Base-by-base conservation (phyloP, 2,329 filamentous ascomycete genomes). In the Coleophoma cylindrospora region DNA sequence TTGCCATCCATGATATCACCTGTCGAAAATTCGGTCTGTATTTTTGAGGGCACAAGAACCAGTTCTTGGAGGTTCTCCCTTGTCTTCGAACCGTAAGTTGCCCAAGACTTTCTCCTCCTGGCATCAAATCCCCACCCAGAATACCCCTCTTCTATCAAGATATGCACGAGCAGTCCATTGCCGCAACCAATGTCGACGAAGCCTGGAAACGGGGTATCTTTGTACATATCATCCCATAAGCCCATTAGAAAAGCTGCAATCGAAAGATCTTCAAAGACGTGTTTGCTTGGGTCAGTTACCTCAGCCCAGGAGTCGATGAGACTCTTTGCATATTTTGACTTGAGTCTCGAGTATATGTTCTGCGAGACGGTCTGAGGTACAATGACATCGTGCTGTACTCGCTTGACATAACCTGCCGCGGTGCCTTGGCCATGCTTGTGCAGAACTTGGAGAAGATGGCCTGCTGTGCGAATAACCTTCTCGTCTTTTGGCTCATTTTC, bases 111-210 rank as follows among this genome's bases (percentile, higher is more conserved):
- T 48, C 94, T 81, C 37, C 72, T 70, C n/a, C 91, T 78, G 0
- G 91, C 94, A 66, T 99, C 94, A 61, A 97, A 96, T 0, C 94
- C 94, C 81, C 86, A 95, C 19, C 94, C 94, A 0, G 65, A 59
- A 67, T 90, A 97, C 11, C 91, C 91, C 69, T 97, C 91, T 52
- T 78, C 72, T 13, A 83, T 76, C 4, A 99, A 78, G 36, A 99
- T 80, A 63, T 95, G 81, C 8, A 95, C 89, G 1, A 99, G 78
- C 3, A 99, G 74, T 1, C 94, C 94, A 63, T 97, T 99, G 2
- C 94, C 94, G 64, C 94, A 97, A 5, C 92, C 94, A 43, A 99
- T 90, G 63, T 99, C 94, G 17, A 96, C 88, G 61, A 97, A 99
- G 0, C 92, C 91, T 0, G 90, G 89, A 60, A 96, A 96, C 1